These are phyloP conservation scores for Russula ochroleuca DNA, from an alignment of 768 basidiomycete genomes.

Conservation along the genomic window DNA sequence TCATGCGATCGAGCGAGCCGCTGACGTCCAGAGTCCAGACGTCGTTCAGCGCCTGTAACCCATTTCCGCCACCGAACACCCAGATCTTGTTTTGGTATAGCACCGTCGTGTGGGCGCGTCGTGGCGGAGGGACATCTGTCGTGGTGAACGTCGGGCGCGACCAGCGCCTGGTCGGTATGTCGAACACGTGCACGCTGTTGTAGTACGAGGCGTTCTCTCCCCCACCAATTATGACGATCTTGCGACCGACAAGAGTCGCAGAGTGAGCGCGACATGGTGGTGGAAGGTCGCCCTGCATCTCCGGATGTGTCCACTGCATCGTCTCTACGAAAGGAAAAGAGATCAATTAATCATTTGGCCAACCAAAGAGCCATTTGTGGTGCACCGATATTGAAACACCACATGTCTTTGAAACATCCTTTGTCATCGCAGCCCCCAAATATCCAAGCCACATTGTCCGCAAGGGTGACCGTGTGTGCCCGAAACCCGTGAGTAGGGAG, in stretches of 20 bases:
- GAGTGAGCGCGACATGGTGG: conserved; percentile 86
- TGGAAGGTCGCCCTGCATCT: conserved; percentile 71
- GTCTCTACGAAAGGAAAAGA: conserved; percentile 50
- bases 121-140: conserved; percentile 40
- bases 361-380: too few relatives aligned
- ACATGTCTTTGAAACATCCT: conserved; percentile 68
- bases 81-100: conserved; percentile 67
- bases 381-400: conserved; percentile 86
- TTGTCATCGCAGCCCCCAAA: conserved; percentile 87
- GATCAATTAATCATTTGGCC: background rate
- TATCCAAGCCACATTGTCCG: conserved; percentile 80
- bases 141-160: conserved; percentile 40
- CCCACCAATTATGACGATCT: conserved; percentile 81
- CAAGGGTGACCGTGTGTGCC: conserved; percentile 78
- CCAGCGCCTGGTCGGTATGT: conserved; percentile 72
- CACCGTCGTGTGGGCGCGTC: conserved; percentile 87
- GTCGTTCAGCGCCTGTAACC: conserved; percentile 84
- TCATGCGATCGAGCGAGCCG: conserved; percentile 39
- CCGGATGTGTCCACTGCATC: conserved; percentile 83
- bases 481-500: conserved; percentile 67
- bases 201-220: conserved; percentile 81
- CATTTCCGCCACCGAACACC: conserved; percentile 94
- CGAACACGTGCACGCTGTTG: conserved; percentile 76
- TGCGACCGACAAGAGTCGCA: conserved; percentile 75
- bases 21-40: conserved; percentile 80